Percentiles rank a stretch among this genome's conserved stretches.
phyloP scores from a whole-genome alignment of 169 alveolate species.

The Babesia ovata region DNA sequence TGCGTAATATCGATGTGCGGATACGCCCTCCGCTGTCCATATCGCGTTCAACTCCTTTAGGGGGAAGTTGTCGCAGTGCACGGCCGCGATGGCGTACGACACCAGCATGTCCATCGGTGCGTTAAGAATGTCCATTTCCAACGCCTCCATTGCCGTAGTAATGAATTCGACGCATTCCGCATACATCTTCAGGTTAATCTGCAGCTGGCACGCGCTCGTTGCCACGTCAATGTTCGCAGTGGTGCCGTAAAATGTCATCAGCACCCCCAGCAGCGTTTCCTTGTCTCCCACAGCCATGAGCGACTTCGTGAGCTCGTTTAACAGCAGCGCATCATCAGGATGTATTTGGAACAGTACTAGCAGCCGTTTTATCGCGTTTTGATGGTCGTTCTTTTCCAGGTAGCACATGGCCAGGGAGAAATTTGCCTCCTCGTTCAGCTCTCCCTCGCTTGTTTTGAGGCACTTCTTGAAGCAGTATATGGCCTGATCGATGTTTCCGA shows the following conservation, averaged over 20 bases:
- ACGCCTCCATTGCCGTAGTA: constrained; percentile 5
- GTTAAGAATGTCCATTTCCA: background rate
- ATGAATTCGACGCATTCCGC: constrained; percentile 46
- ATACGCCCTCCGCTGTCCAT: constrained; percentile 9
- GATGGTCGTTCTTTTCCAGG: constrained; percentile 63
- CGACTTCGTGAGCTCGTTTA: constrained; percentile 52
- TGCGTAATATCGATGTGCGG: constrained; percentile 12
- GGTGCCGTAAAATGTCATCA: constrained; percentile 22
- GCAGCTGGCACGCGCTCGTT: constrained; percentile 40
- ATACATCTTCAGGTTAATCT: constrained; percentile 17
- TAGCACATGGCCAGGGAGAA: constrained; percentile 68
- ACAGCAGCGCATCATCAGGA: constrained; percentile 56
- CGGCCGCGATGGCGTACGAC: constrained; percentile 42
- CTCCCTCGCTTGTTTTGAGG: constrained; percentile 41
- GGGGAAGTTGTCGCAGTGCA: constrained; percentile 29
- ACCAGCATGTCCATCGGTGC: constrained; percentile 43
- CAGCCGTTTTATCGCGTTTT: constrained; percentile 49
- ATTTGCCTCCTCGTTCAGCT: constrained; percentile 55
- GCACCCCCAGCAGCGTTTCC: constrained; percentile 55
- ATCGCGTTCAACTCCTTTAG: constrained; percentile 34
- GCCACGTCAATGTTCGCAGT: constrained; percentile 42
- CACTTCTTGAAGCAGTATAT: constrained; percentile 67
- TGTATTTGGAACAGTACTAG: constrained; percentile 43
- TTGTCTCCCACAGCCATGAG: constrained; percentile 48
- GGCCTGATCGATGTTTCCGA: constrained; percentile 68